These are phyloP conservation scores for Termitomyces sp. DNA, from an alignment of 768 basidiomycete genomes.

Conservation along the genomic window DNA sequence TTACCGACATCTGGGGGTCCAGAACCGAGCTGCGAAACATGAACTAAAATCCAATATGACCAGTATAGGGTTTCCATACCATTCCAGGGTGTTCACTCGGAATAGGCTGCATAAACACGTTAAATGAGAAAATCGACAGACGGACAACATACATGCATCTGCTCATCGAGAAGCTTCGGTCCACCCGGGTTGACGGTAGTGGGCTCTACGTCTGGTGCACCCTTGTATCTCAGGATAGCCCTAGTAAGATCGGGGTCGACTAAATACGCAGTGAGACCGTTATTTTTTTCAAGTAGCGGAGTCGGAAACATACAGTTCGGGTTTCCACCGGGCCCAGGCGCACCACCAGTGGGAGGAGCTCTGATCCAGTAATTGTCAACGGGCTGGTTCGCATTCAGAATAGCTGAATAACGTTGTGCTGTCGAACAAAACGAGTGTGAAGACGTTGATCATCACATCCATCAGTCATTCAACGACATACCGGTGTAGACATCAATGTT, in stretches of 20 bases:
- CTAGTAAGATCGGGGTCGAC: conserved; percentile 23
- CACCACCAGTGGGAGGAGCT: conserved; percentile 23
- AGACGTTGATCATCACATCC: not conserved
- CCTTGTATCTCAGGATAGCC: conserved; percentile 32
- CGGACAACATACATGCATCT: conserved; percentile 21
- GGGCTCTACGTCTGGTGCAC: conserved; percentile 27
- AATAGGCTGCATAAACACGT: conserved; percentile 13
- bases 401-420: conserved; percentile 35
- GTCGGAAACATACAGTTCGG: conserved; percentile 18
- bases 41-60: not conserved
- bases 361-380: conserved; percentile 45
- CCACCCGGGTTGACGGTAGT: conserved; percentile 16
- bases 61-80: not conserved
- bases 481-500: conserved; percentile 41
- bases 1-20: conserved; percentile 19
- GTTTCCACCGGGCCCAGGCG: conserved; percentile 16
- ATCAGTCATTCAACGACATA: conserved; percentile 9
- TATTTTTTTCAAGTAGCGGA: not conserved
- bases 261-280: not conserved
- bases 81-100: conserved; percentile 15
- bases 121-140: not conserved
- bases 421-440: not conserved
- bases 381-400: conserved; percentile 39
- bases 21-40: conserved; percentile 15
- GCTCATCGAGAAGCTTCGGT: conserved; percentile 18